These are phyloP conservation scores for Hyphopichia homilentoma DNA, from an alignment of 805 yeast genomes.

Conservation along the genomic window DNA sequence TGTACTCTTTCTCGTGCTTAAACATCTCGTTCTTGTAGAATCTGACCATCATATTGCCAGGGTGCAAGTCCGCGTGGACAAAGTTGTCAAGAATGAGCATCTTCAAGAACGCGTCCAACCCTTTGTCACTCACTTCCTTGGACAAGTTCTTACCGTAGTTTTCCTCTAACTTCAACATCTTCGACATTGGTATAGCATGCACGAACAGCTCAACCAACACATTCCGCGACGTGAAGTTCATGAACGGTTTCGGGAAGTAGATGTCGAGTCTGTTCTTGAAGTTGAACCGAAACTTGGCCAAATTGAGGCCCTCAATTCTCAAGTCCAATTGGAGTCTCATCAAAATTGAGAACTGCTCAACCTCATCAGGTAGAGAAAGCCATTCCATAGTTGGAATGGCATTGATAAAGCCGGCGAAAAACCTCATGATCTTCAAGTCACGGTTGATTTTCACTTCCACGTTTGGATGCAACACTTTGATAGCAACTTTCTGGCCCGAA, in stretches of 20 bases:
- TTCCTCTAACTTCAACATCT: constrained; percentile 49
- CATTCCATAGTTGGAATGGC: constrained; percentile 93
- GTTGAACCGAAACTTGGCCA: constrained; percentile 66
- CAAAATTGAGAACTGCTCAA: constrained; percentile 76
- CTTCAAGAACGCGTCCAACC: constrained; percentile 85
- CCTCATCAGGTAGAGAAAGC: constrained; percentile 94
- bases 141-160: constrained; percentile 52
- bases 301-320: constrained; percentile 82
- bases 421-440: constrained; percentile 79
- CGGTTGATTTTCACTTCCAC: constrained; percentile 70
- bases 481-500: constrained; percentile 66
- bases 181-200: constrained; percentile 78
- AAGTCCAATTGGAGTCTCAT: constrained; percentile 89
- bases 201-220: constrained; percentile 85
- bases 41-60: constrained; percentile 86
- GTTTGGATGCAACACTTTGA: constrained; percentile 88
- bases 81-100: constrained; percentile 93
- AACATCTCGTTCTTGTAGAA: constrained; percentile 51
- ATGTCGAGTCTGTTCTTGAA: constrained; percentile 58
- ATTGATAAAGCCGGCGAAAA: constrained; percentile 71
- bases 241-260: constrained; percentile 76
- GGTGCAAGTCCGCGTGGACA: constrained; percentile 95
- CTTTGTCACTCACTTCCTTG: constrained; percentile 69
- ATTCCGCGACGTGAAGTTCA: constrained; percentile 59
- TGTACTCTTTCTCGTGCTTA: constrained; percentile 40